Base-by-base conservation (phyloP, 225 moss, liverwort and hornwort species). In the Polytrichum commune region DNA sequence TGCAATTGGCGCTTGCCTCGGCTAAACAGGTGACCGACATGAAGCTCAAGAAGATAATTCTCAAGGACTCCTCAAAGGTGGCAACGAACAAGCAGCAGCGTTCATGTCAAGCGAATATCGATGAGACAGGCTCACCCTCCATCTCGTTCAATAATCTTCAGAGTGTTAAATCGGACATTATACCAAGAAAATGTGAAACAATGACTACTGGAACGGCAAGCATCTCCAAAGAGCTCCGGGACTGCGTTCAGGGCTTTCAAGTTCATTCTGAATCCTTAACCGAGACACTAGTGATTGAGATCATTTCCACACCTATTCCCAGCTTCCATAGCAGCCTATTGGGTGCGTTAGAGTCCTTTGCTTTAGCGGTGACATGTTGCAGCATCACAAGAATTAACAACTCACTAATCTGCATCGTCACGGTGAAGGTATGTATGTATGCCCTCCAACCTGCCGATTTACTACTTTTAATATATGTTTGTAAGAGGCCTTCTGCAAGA, bases 361-460 rank as follows among this genome's bases (percentile, higher is more conserved):
- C 63, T 19, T 55, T 83, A 74, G 87, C 83, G 10, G 66, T 83
- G 7, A 27, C 72, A 28, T 75, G 82, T 26, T 82, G 86, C 70
- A 80, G 74, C 64, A 53, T 86, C 68, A 68, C 61, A 72, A 70
- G 46, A 54, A 73, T 70, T 20, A 22, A 3, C 67, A 69, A 38
- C 46, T 79, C 64, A 64, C 8, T 82, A 29, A 60, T 82, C n/a
- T 86, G 80, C 80, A 86, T 80, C 30, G 64, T 80, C 70, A 80
- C 72, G 25, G 82, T 77, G 32, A 86, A 75, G 82, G 86, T 82
- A 76, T 73, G 73, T 55, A 8, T 29, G 10, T 55, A 46, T 18
- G 5, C 25, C 20, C n/a, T 8, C 4, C 66, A 66, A 65, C 23
- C 24, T 63, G 16, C 5, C 27, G 6, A 28, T 24, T 24, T 16